Evolutionary conservation across 2,329 filamentous ascomycete species (phyloP).

Genomic region (Tolypocladium amazonense): DNA sequence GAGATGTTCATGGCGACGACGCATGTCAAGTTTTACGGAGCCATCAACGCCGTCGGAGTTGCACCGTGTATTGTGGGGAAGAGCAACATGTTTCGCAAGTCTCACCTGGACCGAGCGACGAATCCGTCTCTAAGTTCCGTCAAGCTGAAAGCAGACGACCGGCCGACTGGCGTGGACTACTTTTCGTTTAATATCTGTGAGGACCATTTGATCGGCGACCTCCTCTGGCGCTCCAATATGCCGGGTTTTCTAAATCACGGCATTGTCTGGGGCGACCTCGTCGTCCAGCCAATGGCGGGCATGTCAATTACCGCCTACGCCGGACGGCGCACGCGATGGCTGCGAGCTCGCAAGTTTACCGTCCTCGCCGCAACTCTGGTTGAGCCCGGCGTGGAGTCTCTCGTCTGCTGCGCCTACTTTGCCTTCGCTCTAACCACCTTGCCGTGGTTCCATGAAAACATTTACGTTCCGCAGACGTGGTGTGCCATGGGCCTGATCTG

Average conservation of each 20-base stretch:
- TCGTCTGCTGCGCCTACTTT: slow-evolving; percentile 73
- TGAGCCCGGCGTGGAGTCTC: slow-evolving; percentile 82
- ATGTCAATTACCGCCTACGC: slow-evolving; percentile 72
- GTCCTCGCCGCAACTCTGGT: slow-evolving; percentile 81
- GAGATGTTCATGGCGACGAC: slow-evolving; percentile 91
- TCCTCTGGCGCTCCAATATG: slow-evolving; percentile 67
- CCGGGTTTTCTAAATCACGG: slow-evolving; percentile 67
- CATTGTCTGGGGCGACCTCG: slow-evolving; percentile 74
- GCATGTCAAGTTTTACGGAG: slow-evolving; percentile 95
- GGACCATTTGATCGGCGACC: slow-evolving; percentile 88
- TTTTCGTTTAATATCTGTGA: slow-evolving; percentile 97
- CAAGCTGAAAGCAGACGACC: slow-evolving; percentile 26
- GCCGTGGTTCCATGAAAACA: slow-evolving; percentile 43
- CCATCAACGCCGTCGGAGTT: slow-evolving; percentile 85
- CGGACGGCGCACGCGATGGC: slow-evolving; percentile 75
- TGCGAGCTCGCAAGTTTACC: slow-evolving; percentile 89
- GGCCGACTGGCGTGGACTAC: slow-evolving; percentile 67
- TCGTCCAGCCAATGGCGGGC: slow-evolving; percentile 76
- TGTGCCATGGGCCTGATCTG: slow-evolving; percentile 53
- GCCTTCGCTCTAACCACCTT: slow-evolving; percentile 70
- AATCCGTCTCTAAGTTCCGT: slow-evolving; percentile 34
- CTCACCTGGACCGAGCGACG: slow-evolving; percentile 71
- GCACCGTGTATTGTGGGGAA: slow-evolving; percentile 95
- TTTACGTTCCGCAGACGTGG: slow-evolving; percentile 57
- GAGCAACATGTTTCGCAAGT: slow-evolving; percentile 95